phyloP scores from a whole-genome alignment of 371 early-diverging fungal genomes.

The Amoeboaphelidium protococcarum region DNA sequence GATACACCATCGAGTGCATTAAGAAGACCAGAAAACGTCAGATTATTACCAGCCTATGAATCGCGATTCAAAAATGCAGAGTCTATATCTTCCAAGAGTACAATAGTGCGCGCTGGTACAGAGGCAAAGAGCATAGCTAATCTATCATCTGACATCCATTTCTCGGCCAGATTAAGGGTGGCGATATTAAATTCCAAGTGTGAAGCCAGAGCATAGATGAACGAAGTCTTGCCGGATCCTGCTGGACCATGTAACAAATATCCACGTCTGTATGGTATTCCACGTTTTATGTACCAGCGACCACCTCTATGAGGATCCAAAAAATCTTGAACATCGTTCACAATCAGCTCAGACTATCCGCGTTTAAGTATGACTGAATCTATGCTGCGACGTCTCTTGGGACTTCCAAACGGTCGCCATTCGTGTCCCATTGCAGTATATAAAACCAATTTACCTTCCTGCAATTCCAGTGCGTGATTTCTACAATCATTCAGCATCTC shows the following conservation, averaged over 20 bases:
- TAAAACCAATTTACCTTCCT: constrained; percentile 79
- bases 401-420: constrained; percentile 90
- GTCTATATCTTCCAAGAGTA: constrained; percentile 96
- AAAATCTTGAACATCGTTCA: constrained; percentile 61
- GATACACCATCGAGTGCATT: constrained; percentile 98
- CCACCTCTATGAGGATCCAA: constrained; percentile 55
- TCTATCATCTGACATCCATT: constrained; percentile 83
- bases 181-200: constrained; percentile 90
- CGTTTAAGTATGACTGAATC: constrained; percentile 58
- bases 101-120: constrained; percentile 77
- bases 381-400: constrained; percentile 51
- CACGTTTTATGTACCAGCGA: constrained; percentile 81
- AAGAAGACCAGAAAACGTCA: constrained; percentile 93
- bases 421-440: constrained; percentile 84
- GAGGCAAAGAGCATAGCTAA: constrained; percentile 74
- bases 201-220: constrained; percentile 94
- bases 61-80: constrained; percentile 68
- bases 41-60: constrained; percentile 24
- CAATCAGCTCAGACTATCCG: constrained; percentile 41
- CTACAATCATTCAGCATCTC: constrained; percentile 57
- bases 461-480: constrained; percentile 43
- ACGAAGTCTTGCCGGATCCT: constrained; percentile 94
- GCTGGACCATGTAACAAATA: constrained; percentile 96
- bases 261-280: constrained; percentile 89
- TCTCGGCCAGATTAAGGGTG: constrained; percentile 75